These are phyloP conservation scores for Leptographium lundbergii DNA, from an alignment of 2,329 filamentous ascomycete genomes.

Conservation along the genomic window DNA sequence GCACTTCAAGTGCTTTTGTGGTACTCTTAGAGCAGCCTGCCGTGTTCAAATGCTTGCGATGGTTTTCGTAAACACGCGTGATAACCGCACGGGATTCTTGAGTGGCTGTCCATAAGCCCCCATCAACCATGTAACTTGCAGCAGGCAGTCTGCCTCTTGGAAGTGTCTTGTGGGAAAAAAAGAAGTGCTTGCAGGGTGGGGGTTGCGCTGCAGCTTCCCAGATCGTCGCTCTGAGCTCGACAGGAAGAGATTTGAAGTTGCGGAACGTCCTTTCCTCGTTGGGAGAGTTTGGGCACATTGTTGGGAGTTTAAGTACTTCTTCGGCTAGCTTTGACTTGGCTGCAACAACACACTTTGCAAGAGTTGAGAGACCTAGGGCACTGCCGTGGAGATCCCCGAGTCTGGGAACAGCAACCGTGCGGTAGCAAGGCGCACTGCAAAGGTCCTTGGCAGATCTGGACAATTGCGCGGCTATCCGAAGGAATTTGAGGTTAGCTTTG, in stretches of 20 bases:
- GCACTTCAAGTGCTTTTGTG: no score
- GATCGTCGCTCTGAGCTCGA: not conserved
- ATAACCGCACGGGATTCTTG: not conserved
- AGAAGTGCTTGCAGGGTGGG: not conserved
- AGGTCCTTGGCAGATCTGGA: not conserved
- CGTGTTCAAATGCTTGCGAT: no score
- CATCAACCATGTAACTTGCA: not conserved
- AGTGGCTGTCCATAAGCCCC: not conserved
- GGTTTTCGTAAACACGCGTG: not conserved
- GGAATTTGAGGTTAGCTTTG: not conserved
- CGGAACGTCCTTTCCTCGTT: not conserved
- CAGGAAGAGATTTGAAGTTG: not conserved
- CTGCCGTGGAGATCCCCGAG: no score
- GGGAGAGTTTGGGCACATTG: not conserved
- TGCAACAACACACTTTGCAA: no score
- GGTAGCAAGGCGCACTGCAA: no score
- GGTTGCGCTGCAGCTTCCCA: not conserved
- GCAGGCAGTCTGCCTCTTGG: not conserved
- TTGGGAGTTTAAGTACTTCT: no score
- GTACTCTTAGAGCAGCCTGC: no score
- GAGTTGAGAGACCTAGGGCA: no score
- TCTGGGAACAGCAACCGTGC: no score
- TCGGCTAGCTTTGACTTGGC: no score
- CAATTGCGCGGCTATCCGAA: not conserved
- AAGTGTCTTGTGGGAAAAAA: not conserved